Evolutionary conservation across 805 yeast genomes (phyloP).

Genomic region (Myxozyma sirexii): DNA sequence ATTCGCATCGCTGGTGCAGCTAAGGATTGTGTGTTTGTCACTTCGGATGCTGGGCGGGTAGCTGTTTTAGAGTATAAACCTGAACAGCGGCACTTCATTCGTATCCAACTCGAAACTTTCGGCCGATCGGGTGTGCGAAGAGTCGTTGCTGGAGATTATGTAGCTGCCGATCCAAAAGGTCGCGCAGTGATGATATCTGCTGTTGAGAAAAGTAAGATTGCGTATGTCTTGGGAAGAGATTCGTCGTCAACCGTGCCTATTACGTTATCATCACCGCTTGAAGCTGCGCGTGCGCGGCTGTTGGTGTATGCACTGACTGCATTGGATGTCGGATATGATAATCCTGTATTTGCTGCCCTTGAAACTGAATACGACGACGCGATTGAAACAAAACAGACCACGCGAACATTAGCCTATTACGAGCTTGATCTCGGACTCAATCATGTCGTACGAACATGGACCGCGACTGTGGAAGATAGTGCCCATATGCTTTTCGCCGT

Average conservation of each 20-base stretch:
- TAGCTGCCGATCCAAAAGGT: constrained; percentile 70
- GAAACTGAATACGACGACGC: constrained; percentile 58
- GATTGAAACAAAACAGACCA: constrained; percentile 33
- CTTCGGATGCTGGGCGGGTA: constrained; percentile 81
- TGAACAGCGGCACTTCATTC: constrained; percentile 46
- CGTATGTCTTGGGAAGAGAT: constrained; percentile 62
- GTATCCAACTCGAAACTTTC: constrained; percentile 61
- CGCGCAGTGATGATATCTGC: constrained; percentile 73
- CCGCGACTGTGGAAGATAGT: constrained; percentile 45
- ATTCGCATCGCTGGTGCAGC: constrained; percentile 57
- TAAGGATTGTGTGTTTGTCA: constrained; percentile 62
- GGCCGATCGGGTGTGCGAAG: constrained; percentile 76
- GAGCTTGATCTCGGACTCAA: constrained; percentile 86
- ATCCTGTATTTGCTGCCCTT: constrained; percentile 81
- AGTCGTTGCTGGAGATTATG: constrained; percentile 70
- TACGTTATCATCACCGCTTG: constrained; percentile 72
- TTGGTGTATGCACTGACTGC: constrained; percentile 60
- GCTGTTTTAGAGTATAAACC: constrained; percentile 54
- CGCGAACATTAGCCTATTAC: constrained; percentile 59
- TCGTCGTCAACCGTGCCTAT: constrained; percentile 51
- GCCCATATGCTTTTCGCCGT: constrained; percentile 63
- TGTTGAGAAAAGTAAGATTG: constrained; percentile 71
- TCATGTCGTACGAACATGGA: constrained; percentile 60
- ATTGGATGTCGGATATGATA: constrained; percentile 75
- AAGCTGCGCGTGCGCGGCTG: constrained; percentile 55